Conservation (phyloP, 345 rosid species). For the Excoecaria agallocha region DNA sequence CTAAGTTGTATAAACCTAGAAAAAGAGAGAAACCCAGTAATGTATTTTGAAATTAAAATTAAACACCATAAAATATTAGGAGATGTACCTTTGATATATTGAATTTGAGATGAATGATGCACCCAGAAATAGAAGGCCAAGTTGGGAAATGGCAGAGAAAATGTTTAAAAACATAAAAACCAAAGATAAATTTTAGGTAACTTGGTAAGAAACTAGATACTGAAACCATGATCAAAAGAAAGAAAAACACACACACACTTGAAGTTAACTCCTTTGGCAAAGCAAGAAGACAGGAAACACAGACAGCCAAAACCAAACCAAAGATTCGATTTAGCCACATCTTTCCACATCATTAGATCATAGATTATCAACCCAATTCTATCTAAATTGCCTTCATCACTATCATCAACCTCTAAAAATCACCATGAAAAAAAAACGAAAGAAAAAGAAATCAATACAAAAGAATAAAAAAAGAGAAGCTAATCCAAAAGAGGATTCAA, state of each 20-base stretch:
- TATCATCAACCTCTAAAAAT: constrained; percentile 46
- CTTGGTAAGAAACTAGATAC: background rate
- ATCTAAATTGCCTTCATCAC: constrained; percentile 51
- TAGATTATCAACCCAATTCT: constrained; percentile 45
- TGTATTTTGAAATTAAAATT: no score
- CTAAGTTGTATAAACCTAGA: no score
- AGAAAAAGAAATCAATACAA: background rate
- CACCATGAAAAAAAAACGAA: background rate
- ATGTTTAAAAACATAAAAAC: constrained; percentile 46
- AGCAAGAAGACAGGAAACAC: constrained; percentile 78
- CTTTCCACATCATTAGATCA: constrained; percentile 82
- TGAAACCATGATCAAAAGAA: constrained; percentile 1
- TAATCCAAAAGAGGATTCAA: background rate
- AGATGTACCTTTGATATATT: no score
- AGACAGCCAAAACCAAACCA: constrained; percentile 89
- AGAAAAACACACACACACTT: constrained; percentile 38
- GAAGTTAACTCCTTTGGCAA: constrained; percentile 69
- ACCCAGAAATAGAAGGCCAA: constrained; percentile 76
- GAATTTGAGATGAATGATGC: no score
- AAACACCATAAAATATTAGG: no score
- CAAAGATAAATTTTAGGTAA: constrained; percentile 13
- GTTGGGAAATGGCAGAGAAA: constrained; percentile 61
- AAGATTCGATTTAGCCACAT: constrained; percentile 75
- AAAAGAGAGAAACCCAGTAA: no score
- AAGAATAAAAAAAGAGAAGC: background rate